Conservation (phyloP, 495 filamentous ascomycete genomes). For the Aspergillus bridgeri region DNA sequence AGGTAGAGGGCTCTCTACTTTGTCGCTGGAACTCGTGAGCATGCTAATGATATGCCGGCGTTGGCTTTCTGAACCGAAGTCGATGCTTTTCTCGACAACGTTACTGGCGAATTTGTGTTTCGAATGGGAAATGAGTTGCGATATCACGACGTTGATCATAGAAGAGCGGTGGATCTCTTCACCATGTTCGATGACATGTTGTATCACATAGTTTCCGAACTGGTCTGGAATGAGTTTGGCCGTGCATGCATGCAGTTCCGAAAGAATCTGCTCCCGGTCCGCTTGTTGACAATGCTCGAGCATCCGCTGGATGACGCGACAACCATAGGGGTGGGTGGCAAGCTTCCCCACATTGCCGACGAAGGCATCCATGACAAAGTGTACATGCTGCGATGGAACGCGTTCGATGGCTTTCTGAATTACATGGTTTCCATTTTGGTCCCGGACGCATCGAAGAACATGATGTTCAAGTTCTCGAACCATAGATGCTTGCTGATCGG, state of each 20-base stretch:
- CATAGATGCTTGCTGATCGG: conserved; percentile 82
- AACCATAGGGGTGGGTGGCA: conserved; percentile 81
- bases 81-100: conserved; percentile 93
- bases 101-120: conserved; percentile 98
- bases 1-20: conserved; percentile 65
- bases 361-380: conserved; percentile 87
- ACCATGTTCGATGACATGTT: conserved; percentile 87
- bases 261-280: conserved; percentile 67
- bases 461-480: conserved; percentile 79
- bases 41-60: conserved; percentile 66
- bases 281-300: conserved; percentile 77
- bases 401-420: conserved; percentile 93
- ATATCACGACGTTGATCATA: conserved; percentile 71
- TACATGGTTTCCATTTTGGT: conserved; percentile 95
- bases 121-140: conserved; percentile 68
- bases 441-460: conserved; percentile 76
- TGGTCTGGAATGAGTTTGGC: conserved; percentile 76
- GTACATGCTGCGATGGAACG: conserved; percentile 75
- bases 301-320: conserved; percentile 90
- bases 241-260: conserved; percentile 74
- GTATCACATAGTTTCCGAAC: conserved; percentile 95
- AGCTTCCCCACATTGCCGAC: conserved; percentile 73
- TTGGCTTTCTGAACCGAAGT: conserved; percentile 66
- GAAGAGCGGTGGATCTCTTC: conserved; percentile 67
- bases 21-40: conserved; percentile 56